Conservation (phyloP, 176 grass and related monocot species). For the Paspalum vaginatum region DNA sequence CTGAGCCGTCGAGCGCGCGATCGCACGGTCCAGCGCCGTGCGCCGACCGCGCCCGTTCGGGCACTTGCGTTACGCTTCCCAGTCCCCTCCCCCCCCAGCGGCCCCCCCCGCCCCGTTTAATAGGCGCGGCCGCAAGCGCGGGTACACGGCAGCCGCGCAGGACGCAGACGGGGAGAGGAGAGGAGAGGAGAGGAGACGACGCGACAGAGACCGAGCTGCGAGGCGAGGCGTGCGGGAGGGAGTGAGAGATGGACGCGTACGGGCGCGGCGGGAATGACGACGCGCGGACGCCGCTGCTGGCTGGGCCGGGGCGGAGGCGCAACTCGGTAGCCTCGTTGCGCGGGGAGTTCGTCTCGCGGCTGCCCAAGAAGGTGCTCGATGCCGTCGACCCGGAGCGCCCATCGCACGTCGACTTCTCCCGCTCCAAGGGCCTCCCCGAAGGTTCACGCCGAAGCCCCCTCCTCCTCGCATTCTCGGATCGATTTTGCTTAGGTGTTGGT, state of each 20-base stretch:
- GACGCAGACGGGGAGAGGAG: neutral
- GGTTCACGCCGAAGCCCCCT: slow-evolving; percentile 31
- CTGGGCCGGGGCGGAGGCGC: slow-evolving; percentile 43
- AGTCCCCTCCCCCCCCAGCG: too few relatives aligned
- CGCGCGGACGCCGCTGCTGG: slow-evolving; percentile 56
- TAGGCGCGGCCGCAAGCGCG: neutral
- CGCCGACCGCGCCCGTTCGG: neutral
- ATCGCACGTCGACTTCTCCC: slow-evolving; percentile 73
- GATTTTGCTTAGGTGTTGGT: neutral
- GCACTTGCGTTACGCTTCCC: neutral
- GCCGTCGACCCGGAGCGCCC: slow-evolving; percentile 71
- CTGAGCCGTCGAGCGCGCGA: slow-evolving; percentile 9
- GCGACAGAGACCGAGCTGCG: neutral
- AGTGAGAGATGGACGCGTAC: slow-evolving; percentile 34
- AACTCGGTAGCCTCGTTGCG: slow-evolving; percentile 73
- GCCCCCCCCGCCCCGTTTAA: neutral
- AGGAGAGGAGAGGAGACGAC: neutral
- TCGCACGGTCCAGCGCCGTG: neutral
- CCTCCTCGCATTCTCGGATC: neutral
- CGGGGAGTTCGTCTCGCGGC: slow-evolving; percentile 68
- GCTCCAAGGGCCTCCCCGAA: slow-evolving; percentile 59
- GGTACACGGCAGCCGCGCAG: too few relatives aligned
- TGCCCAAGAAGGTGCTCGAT: slow-evolving; percentile 81
- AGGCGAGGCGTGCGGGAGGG: neutral
- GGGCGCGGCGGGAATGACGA: slow-evolving; percentile 39